Evolutionary conservation across 345 rosid genomes (phyloP).

Genomic region (Acer campestre): DNA sequence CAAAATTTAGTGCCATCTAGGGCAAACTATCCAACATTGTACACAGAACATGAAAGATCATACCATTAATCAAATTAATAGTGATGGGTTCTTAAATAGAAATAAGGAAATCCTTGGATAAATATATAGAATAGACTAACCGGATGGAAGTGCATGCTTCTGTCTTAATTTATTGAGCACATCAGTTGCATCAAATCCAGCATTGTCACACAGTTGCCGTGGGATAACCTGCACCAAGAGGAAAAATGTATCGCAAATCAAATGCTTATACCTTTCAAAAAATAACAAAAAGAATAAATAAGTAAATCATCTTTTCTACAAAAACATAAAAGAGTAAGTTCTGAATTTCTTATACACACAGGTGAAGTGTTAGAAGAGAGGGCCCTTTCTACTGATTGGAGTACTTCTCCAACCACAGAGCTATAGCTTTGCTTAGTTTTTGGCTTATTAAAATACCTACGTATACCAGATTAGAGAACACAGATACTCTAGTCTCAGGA

Average conservation of each 20-base stretch:
- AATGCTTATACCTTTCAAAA: not conserved
- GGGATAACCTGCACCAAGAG: conserved; percentile 77
- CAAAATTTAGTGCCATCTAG: not conserved
- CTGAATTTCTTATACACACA: not conserved
- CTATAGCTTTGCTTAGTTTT: not conserved
- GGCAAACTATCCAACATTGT: not conserved
- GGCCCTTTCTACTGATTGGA: not conserved
- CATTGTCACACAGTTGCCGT: conserved; percentile 95
- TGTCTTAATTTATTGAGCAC: conserved; percentile 94
- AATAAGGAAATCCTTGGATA: not conserved
- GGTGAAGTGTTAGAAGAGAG: not conserved
- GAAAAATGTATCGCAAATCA: conserved; percentile 3
- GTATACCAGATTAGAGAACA: not conserved
- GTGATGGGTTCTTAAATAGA: not conserved
- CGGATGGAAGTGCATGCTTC: conserved; percentile 90
- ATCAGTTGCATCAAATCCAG: conserved; percentile 99
- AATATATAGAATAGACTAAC: conserved; percentile 39
- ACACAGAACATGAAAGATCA: not conserved
- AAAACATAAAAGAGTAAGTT: not conserved
- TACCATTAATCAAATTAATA: not conserved
- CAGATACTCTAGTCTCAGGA: not conserved
- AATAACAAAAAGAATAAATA: not conserved
- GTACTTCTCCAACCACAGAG: not conserved
- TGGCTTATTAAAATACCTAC: not conserved
- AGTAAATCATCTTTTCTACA: not conserved